Conservation (phyloP, 1,284 basidiomycete genomes). For the Cutaneotrichosporon cavernicola region DNA sequence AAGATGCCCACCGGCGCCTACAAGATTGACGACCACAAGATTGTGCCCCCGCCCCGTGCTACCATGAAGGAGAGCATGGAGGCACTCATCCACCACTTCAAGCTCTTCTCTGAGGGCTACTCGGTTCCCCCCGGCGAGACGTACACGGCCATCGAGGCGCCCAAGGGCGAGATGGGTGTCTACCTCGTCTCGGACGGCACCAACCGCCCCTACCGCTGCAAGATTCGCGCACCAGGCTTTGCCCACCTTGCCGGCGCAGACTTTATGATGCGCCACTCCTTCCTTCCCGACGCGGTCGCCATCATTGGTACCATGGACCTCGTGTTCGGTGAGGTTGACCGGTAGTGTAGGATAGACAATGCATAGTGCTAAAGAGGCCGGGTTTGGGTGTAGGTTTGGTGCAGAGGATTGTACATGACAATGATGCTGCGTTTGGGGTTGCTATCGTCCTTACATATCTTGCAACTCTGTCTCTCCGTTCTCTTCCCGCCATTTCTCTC, state of each 20-base stretch:
- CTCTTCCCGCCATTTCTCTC: too few species aligned
- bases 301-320: slow-evolving; percentile 88
- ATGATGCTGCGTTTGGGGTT: background rate
- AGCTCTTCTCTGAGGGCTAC: slow-evolving; percentile 96
- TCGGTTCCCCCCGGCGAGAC: slow-evolving; percentile 97
- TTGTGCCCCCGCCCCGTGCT: slow-evolving; percentile 93
- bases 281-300: slow-evolving; percentile 86
- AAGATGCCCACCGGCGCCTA: slow-evolving; percentile 92
- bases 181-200: slow-evolving; percentile 92
- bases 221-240: slow-evolving; percentile 90
- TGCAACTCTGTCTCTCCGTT: too few species aligned
- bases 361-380: slow-evolving; percentile 19
- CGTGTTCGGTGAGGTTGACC: slow-evolving; percentile 71
- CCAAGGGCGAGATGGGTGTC: slow-evolving; percentile 98
- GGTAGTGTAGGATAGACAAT: slow-evolving; percentile 38
- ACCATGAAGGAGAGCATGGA: slow-evolving; percentile 99
- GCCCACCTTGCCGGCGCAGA: slow-evolving; percentile 88
- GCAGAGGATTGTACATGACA: too few species aligned
- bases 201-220: slow-evolving; percentile 89
- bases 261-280: slow-evolving; percentile 82
- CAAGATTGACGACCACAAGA: slow-evolving; percentile 97
- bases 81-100: slow-evolving; percentile 96
- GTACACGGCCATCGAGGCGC: slow-evolving; percentile 95
- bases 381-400: background rate
- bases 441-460: too few species aligned